Percentiles rank a stretch among this genome's conserved stretches.
Evolutionary conservation across 352 stramenopile species (phyloP).

Genomic region (Phytopythium vexans): DNA sequence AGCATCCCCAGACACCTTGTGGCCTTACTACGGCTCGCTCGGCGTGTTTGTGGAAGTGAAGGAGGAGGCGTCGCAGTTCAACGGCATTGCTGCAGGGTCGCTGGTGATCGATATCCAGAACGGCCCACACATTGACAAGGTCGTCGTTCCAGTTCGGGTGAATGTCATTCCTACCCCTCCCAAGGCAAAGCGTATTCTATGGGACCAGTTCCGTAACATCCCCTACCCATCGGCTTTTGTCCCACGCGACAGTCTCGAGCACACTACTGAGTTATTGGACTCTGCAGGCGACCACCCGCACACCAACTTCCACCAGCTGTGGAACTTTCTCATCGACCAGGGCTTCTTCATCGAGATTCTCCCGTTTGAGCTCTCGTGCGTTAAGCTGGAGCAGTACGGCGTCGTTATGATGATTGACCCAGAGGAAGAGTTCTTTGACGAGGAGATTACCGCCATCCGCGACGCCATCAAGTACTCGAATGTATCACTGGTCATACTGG

Average conservation of each 20-base stretch:
- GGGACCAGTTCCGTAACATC: slow-evolving; percentile 89
- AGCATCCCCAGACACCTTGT: slow-evolving; percentile 41
- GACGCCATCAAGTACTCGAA: slow-evolving; percentile 64
- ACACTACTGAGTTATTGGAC: slow-evolving; percentile 62
- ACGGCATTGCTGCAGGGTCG: slow-evolving; percentile 35
- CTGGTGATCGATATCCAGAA: slow-evolving; percentile 50
- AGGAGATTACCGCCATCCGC: slow-evolving; percentile 58
- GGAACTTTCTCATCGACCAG: slow-evolving; percentile 57
- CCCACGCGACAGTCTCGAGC: slow-evolving; percentile 73
- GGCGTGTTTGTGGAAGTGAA: slow-evolving; percentile 73
- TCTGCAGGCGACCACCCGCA: slow-evolving; percentile 76
- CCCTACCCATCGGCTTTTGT: slow-evolving; percentile 83
- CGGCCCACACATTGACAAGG: slow-evolving; percentile 28
- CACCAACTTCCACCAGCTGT: slow-evolving; percentile 87
- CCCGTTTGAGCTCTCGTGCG: slow-evolving; percentile 72
- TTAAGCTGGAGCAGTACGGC: slow-evolving; percentile 68
- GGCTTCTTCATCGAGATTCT: slow-evolving; percentile 83
- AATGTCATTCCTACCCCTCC: slow-evolving; percentile 46
- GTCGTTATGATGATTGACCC: slow-evolving; percentile 78
- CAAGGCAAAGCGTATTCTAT: slow-evolving; percentile 59
- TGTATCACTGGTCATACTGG: slow-evolving; percentile 71
- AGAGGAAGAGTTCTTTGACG: slow-evolving; percentile 73
- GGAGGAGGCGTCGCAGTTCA: slow-evolving; percentile 26
- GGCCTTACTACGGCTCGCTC: slow-evolving; percentile 69
- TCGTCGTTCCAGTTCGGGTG: slow-evolving; percentile 44